These are phyloP conservation scores for Dactylella cylindrospora DNA, from an alignment of 2,329 filamentous ascomycete species.

Conservation along the genomic window DNA sequence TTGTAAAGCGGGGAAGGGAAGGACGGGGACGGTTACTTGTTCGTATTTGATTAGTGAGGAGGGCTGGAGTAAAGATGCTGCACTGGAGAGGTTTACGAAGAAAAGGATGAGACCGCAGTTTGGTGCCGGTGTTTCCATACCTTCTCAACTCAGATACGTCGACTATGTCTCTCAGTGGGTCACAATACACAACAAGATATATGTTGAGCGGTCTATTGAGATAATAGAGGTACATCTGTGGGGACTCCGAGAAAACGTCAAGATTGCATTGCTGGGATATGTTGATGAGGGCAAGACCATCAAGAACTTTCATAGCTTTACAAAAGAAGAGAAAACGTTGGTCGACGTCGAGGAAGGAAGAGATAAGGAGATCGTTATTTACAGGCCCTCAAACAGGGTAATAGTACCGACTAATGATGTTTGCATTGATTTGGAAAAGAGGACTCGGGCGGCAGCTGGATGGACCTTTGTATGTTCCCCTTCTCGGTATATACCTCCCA, in stretches of 20 bases:
- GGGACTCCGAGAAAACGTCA: constrained; percentile 84
- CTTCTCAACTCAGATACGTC: constrained; percentile 85
- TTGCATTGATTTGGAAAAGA: constrained; percentile 84
- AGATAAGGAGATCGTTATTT: constrained; percentile 66
- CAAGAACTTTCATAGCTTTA: constrained; percentile 78
- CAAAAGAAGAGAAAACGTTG: constrained; percentile 68
- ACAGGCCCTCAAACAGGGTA: constrained; percentile 69
- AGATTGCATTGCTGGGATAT: constrained; percentile 80
- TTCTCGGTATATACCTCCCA: background rate
- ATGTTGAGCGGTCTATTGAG: constrained; percentile 79
- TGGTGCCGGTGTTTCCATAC: constrained; percentile 86
- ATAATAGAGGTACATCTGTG: constrained; percentile 86
- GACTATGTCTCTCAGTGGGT: constrained; percentile 69
- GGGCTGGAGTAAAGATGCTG: constrained; percentile 66
- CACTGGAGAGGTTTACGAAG: constrained; percentile 71
- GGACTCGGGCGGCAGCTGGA: constrained; percentile 75
- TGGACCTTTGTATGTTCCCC: constrained; percentile 71
- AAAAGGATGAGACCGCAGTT: constrained; percentile 86
- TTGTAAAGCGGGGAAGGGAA: constrained; percentile 94
- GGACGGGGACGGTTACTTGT: constrained; percentile 83
- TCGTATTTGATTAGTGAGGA: constrained; percentile 89
- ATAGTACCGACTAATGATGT: constrained; percentile 78
- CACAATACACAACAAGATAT: constrained; percentile 66
- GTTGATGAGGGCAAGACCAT: constrained; percentile 83
- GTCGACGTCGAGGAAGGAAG: constrained; percentile 57